Conservation (phyloP, 2,329 filamentous ascomycete species). For the Talaromyces atroroseus region DNA sequence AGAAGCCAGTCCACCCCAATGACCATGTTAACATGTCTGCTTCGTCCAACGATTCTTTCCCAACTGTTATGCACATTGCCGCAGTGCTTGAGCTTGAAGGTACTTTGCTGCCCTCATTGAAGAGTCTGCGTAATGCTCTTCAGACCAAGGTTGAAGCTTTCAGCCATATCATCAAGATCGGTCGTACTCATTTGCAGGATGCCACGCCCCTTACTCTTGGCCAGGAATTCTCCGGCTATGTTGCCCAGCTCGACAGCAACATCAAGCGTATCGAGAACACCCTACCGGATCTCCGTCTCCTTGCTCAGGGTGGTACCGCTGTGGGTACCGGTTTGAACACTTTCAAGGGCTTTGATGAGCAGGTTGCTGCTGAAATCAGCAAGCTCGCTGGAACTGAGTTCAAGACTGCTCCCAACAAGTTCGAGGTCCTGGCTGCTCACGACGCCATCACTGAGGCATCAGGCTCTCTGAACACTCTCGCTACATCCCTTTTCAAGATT, state of each 20-base stretch:
- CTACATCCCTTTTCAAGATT: conserved; percentile 90
- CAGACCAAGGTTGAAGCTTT: conserved; percentile 87
- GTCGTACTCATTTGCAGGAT: conserved; percentile 94
- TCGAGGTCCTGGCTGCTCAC: conserved; percentile 92
- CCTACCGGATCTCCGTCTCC: conserved; percentile 75
- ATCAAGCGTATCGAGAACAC: conserved; percentile 79
- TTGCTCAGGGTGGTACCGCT: conserved; percentile 93
- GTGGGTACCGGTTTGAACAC: conserved; percentile 98
- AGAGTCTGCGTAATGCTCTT: conserved; percentile 74
- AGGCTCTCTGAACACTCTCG: conserved; percentile 88
- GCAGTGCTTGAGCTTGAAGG: conserved; percentile 89
- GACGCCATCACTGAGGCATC: conserved; percentile 93
- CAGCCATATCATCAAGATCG: conserved; percentile 97
- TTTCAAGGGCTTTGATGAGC: conserved; percentile 91
- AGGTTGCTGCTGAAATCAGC: conserved; percentile 81
- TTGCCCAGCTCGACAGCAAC: conserved; percentile 86
- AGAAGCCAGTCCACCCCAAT: conserved; percentile 98
- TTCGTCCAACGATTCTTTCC: conserved; percentile 98
- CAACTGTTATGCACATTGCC: conserved; percentile 99
- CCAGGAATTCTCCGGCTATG: conserved; percentile 97
- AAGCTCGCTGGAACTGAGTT: conserved; percentile 92
- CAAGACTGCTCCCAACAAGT: conserved; percentile 97
- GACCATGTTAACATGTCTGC: conserved; percentile 99
- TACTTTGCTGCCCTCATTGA: conserved; percentile 75
- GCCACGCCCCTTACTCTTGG: conserved; percentile 91